Conservation (phyloP, 139 green algal species). For the Chlamydomonas schloesseri region DNA sequence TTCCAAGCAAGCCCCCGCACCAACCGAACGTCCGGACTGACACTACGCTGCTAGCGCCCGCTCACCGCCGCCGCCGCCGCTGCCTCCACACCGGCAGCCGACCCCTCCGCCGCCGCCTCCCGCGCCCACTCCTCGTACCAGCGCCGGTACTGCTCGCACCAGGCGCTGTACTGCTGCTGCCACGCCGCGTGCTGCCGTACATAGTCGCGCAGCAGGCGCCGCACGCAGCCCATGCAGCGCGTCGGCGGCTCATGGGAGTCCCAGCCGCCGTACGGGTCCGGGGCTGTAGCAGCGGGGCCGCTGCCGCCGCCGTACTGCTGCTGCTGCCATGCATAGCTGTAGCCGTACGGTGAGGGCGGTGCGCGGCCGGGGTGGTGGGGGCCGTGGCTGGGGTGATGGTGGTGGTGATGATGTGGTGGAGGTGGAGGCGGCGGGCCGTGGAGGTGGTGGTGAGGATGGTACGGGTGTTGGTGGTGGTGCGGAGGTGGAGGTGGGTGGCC, state of each 20-base stretch:
- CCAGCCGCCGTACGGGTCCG: background rate
- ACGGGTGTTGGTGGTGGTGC: background rate
- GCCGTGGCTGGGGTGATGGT: background rate
- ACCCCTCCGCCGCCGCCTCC: background rate
- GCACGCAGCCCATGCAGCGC: background rate
- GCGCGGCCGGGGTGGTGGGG: background rate
- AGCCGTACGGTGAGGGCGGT: background rate
- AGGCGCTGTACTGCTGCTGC: conserved; percentile 39
- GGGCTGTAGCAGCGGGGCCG: background rate
- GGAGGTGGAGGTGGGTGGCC: background rate
- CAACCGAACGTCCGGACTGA: no score
- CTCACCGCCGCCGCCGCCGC: no score
- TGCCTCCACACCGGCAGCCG: no score
- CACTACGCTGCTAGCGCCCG: no score
- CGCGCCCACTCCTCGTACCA: conserved; percentile 18
- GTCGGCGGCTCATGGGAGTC: background rate
- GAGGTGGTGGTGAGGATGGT: background rate
- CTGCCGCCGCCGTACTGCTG: no score
- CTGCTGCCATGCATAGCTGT: background rate
- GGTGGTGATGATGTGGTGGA: background rate
- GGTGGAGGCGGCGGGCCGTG: background rate
- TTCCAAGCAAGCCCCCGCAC: no score
- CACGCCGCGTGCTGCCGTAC: conserved; percentile 29
- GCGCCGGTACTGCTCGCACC: conserved; percentile 42
- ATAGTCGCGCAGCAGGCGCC: conserved; percentile 30